Percentiles rank a stretch among this genome's conserved stretches.
Evolutionary conservation across 1,284 basidiomycete genomes (phyloP).

Genomic region (Mrakiaceae sp.): DNA sequence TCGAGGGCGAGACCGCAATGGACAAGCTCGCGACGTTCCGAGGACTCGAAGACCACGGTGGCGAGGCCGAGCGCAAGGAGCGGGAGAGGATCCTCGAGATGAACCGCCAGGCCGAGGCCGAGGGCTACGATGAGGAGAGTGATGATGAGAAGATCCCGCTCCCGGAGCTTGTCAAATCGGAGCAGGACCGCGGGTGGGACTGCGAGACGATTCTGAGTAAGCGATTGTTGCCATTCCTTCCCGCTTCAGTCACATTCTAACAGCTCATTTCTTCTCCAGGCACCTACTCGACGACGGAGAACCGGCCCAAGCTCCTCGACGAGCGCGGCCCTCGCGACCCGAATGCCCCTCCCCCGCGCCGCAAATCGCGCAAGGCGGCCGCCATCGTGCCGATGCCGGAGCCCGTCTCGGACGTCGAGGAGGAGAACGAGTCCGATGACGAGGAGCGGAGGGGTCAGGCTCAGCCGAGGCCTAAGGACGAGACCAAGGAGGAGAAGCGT

Average conservation of each 20-base stretch:
- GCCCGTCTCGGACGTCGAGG: conserved; percentile 16
- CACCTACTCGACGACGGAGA: conserved; percentile 90
- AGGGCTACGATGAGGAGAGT: conserved; percentile 36
- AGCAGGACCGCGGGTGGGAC: conserved; percentile 77
- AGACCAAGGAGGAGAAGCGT: conserved; percentile 76
- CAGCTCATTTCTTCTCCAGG: conserved; percentile 40
- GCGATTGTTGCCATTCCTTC: conserved; percentile 29
- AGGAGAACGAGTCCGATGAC: conserved; percentile 29
- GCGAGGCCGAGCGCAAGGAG: conserved; percentile 38
- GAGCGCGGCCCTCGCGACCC: conserved; percentile 49
- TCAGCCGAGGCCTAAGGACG: conserved; percentile 54
- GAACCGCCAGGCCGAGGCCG: conserved; percentile 39
- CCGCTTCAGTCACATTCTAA: background rate
- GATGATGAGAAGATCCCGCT: conserved; percentile 22
- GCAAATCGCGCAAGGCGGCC: conserved; percentile 5
- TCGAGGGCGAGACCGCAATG: conserved; percentile 48
- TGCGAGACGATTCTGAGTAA: conserved; percentile 84
- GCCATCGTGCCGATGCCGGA: conserved; percentile 18
- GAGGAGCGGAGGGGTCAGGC: conserved; percentile 34
- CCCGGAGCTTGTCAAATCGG: conserved; percentile 41
- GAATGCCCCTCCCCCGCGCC: conserved; percentile 15
- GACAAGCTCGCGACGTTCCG: conserved; percentile 12
- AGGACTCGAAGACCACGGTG: background rate
- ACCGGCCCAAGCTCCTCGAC: conserved; percentile 70
- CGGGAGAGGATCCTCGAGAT: conserved; percentile 46